Base-by-base conservation (phyloP, 2,329 filamentous ascomycete genomes). In the Colletotrichum lindemuthianum region DNA sequence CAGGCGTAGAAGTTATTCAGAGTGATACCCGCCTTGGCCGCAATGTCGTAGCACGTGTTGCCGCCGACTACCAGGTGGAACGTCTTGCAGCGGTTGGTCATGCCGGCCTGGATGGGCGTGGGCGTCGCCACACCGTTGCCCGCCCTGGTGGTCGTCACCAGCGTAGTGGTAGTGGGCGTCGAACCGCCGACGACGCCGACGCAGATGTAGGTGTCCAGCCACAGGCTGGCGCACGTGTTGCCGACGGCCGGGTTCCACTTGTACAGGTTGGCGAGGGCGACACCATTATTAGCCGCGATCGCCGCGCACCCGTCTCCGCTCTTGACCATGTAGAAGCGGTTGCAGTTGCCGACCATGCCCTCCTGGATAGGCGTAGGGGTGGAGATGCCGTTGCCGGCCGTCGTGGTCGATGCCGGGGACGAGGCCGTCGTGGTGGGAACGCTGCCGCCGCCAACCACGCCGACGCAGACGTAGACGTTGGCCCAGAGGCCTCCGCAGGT, bases 201-300 rank as follows among this genome's bases (percentile, higher is more conserved):
- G 41, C 66, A 70, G 11, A 60, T 54, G 44, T 69, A 65, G 8
- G 39, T 37, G 36, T 59, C 50, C 9, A 48, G 43, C 54, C 59
- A 68, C 24, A 71, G 54, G 10, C 57, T 57, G 3, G 36, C 47
- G 50, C 69, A 39, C 3, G 13, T 58, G 5, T 60, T 61, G 2
- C 63, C 66, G 6, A 48, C 24, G 11, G 60, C 68, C 11, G 37
- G 16, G 50, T 72, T 72, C 71, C 69, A 72, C 16, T 10, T 33
- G 6, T 24, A 68, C 33, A 77, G 69, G 11, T 74, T 49, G 8
- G 65, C 50, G 8, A 72, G 41, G 2, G 69, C 52, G 45, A 76
- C 71, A 12, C 68, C 39, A 15, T 56, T 37, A 11, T 36, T n/a
- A 9, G 36, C 16, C 44, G 71, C 68, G 24, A 78, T 75, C 0